phyloP scores from a whole-genome alignment of 2,329 filamentous ascomycete genomes.

The Scleromitrula shiraiana region DNA sequence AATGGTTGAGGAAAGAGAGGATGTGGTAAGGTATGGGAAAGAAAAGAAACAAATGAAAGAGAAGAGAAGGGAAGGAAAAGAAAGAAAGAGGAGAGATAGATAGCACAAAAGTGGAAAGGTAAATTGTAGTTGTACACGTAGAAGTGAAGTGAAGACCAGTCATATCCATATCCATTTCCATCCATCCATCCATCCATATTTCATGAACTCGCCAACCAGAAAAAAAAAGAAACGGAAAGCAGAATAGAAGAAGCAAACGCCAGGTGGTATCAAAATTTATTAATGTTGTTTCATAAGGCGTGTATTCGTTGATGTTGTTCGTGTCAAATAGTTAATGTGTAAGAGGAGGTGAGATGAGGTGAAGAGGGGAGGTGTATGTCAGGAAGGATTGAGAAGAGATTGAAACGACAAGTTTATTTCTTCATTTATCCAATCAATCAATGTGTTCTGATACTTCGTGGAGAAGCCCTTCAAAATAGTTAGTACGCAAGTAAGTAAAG shows the following conservation, averaged over 20 bases:
- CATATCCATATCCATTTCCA: too few relatives aligned
- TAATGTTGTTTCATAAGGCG: neutral
- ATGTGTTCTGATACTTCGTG: slow-evolving; percentile 25
- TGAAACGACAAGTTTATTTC: neutral
- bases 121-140: too few relatives aligned
- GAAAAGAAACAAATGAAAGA: too few relatives aligned
- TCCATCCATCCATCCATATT: too few relatives aligned
- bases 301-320: neutral
- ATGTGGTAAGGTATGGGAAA: too few relatives aligned
- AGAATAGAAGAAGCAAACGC: neutral
- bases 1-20: too few relatives aligned
- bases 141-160: too few relatives aligned
- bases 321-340: neutral
- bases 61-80: neutral
- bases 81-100: too few relatives aligned
- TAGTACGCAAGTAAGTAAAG: neutral
- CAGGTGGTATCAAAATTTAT: slow-evolving; percentile 1
- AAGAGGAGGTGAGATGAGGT: neutral
- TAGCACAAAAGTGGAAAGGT: neutral
- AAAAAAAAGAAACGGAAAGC: neutral
- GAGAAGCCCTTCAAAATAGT: slow-evolving; percentile 23
- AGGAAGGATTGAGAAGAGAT: slow-evolving; percentile 11
- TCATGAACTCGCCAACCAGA: too few relatives aligned
- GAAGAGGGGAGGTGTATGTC: slow-evolving; percentile 8
- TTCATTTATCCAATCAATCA: neutral